phyloP scores from a whole-genome alignment of 83 land plant species.

The Larix sibirica region DNA sequence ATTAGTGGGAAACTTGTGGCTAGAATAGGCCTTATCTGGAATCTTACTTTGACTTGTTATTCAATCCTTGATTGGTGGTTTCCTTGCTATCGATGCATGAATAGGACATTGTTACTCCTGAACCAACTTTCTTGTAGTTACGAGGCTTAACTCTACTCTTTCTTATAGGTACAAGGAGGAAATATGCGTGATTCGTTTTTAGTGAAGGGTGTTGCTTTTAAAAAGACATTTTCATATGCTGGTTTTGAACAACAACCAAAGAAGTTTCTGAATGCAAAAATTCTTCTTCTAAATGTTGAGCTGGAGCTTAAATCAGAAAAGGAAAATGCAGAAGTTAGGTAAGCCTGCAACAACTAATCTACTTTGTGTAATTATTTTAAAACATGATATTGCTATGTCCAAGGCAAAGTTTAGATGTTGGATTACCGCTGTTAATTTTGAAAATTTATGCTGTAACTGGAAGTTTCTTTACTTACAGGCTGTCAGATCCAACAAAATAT shows the following conservation, averaged over 20 bases:
- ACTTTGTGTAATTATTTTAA: neutral
- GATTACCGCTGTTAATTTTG: neutral
- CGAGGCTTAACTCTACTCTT: neutral
- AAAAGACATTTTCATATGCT: constrained; percentile 99
- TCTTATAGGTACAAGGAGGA: constrained; percentile 91
- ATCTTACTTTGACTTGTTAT: neutral
- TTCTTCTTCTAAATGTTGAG: constrained; percentile 88
- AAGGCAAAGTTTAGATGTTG: neutral
- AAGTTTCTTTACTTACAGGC: constrained; percentile 35
- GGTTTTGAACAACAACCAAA: constrained; percentile 99
- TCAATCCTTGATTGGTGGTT: neutral
- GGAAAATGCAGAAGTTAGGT: constrained; percentile 99
- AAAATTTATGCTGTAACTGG: constrained; percentile 3
- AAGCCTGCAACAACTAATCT: neutral
- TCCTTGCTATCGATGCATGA: neutral
- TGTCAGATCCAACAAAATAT: constrained; percentile 92
- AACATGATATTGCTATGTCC: neutral
- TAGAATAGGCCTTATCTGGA: neutral
- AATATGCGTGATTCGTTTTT: constrained; percentile 96
- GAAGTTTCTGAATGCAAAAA: constrained; percentile 81
- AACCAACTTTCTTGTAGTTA: neutral
- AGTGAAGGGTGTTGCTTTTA: constrained; percentile 98
- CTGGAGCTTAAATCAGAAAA: constrained; percentile 97
- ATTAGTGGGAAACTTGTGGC: neutral
- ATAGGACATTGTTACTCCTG: neutral